These are phyloP conservation scores for Gnetum montanum DNA, from an alignment of 75 land plant genomes.

Conservation along the genomic window DNA sequence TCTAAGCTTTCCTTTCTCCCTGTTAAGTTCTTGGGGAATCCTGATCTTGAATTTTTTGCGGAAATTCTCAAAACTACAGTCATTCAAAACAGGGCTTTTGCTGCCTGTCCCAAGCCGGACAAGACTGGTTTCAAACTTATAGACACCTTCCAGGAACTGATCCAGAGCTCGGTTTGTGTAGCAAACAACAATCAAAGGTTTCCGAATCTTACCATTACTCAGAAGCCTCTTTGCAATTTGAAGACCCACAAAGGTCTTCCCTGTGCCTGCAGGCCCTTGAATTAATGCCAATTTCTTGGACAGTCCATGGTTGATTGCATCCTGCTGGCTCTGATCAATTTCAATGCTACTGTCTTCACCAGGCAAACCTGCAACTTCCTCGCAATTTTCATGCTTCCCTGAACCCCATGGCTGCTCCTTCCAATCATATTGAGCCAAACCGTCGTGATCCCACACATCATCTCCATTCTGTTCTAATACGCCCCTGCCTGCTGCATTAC, in stretches of 20 bases:
- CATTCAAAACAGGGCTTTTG: constrained; percentile 12
- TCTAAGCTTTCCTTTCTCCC: background rate
- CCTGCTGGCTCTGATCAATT: constrained; percentile 16
- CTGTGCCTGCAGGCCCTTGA: constrained; percentile 33
- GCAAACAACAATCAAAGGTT: constrained; percentile 22
- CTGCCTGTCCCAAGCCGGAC: constrained; percentile 22
- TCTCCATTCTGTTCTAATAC: too few species aligned
- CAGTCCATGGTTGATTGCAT: constrained; percentile 19
- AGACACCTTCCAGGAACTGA: constrained; percentile 25
- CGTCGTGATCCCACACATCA: too few species aligned
- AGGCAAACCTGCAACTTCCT: too few species aligned
- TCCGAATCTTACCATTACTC: background rate
- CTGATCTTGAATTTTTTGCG: constrained; percentile 4
- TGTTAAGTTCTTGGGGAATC: background rate
- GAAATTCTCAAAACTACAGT: constrained; percentile 12
- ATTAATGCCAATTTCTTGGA: constrained; percentile 25
- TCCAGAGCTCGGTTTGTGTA: constrained; percentile 30
- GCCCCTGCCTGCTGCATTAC: too few species aligned
- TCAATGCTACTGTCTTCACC: too few species aligned
- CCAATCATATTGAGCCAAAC: background rate
- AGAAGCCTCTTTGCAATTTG: constrained; percentile 11
- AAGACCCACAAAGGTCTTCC: constrained; percentile 24
- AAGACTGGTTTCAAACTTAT: constrained; percentile 17
- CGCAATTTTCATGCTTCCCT: too few species aligned
- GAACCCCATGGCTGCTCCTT: background rate